A percentile compares a stretch with the other conserved stretches of the same genome.
These are phyloP conservation scores for Syncephalis plumigaleata DNA, from an alignment of 371 early-diverging fungal genomes.

Conservation along the genomic window DNA sequence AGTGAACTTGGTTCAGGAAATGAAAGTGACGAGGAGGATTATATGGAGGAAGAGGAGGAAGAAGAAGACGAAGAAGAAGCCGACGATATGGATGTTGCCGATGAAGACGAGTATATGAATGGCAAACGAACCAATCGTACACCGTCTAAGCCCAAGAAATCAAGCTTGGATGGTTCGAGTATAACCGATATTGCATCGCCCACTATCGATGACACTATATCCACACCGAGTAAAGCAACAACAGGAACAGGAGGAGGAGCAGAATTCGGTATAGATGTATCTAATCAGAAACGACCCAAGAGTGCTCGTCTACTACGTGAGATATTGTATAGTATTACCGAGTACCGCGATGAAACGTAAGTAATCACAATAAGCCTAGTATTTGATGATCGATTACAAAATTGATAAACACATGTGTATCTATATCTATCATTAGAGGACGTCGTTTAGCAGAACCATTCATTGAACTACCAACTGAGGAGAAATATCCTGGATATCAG, in stretches of 20 bases:
- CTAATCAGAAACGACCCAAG: neutral
- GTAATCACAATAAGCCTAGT: neutral
- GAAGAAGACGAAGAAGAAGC: too few relatives aligned
- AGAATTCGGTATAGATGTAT: neutral
- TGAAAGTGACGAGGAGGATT: too few relatives aligned
- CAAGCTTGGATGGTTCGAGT: too few relatives aligned
- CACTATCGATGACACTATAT: too few relatives aligned
- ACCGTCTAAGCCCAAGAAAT: too few relatives aligned
- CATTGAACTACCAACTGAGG: constrained; percentile 50
- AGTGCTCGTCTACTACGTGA: neutral
- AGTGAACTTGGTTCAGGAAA: too few relatives aligned
- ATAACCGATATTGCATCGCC: too few relatives aligned
- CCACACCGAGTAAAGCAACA: too few relatives aligned
- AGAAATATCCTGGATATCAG: constrained; percentile 81
- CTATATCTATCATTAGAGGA: too few relatives aligned
- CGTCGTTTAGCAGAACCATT: constrained; percentile 47
- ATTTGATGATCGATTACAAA: neutral
- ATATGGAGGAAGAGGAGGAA: too few relatives aligned
- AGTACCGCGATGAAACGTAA: constrained; percentile 1
- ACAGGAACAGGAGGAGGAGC: too few relatives aligned
- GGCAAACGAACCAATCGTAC: neutral
- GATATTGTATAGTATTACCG: constrained; percentile 1
- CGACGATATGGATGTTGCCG: neutral
- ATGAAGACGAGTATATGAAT: neutral
- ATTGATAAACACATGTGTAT: too few relatives aligned